Evolutionary conservation across 169 alveolate genomes (phyloP).

Genomic region (Plasmodium malariae): DNA sequence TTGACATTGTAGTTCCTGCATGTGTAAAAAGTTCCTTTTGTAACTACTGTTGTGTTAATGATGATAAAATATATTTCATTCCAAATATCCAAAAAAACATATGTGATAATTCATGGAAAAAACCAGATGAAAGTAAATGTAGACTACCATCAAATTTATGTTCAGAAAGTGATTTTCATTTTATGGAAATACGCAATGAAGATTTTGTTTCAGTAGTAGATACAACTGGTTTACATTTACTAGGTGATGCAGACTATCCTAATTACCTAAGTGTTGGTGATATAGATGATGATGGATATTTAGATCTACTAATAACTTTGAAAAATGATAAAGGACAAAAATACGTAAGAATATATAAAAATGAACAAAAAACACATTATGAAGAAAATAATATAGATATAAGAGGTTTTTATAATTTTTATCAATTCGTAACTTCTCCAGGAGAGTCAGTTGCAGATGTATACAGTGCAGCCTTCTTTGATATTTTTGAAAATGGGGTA

Average conservation of each 20-base stretch:
- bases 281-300: slow-evolving; percentile 71
- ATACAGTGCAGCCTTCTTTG: slow-evolving; percentile 80
- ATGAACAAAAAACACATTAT: slow-evolving; percentile 27
- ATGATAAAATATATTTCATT: slow-evolving; percentile 60
- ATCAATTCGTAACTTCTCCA: slow-evolving; percentile 57
- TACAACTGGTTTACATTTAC: slow-evolving; percentile 53
- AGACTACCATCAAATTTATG: slow-evolving; percentile 86
- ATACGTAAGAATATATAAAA: slow-evolving; percentile 71
- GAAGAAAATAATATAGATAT: slow-evolving; percentile 24
- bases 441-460: slow-evolving; percentile 43
- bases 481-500: slow-evolving; percentile 80
- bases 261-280: slow-evolving; percentile 70
- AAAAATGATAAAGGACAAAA: slow-evolving; percentile 70
- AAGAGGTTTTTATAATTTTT: slow-evolving; percentile 52
- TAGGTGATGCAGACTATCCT: slow-evolving; percentile 60
- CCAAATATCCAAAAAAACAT: slow-evolving; percentile 82
- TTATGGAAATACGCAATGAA: slow-evolving; percentile 52
- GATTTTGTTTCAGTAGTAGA: slow-evolving; percentile 44
- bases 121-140: slow-evolving; percentile 80
- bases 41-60: slow-evolving; percentile 59
- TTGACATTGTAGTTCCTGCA: slow-evolving; percentile 85
- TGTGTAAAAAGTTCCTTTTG: slow-evolving; percentile 79
- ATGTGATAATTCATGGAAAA: slow-evolving; percentile 82
- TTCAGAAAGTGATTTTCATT: slow-evolving; percentile 79
- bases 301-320: slow-evolving; percentile 50